Base-by-base conservation (phyloP, 1,139 yeast species). In the Wickerhamiella pararugosa region DNA sequence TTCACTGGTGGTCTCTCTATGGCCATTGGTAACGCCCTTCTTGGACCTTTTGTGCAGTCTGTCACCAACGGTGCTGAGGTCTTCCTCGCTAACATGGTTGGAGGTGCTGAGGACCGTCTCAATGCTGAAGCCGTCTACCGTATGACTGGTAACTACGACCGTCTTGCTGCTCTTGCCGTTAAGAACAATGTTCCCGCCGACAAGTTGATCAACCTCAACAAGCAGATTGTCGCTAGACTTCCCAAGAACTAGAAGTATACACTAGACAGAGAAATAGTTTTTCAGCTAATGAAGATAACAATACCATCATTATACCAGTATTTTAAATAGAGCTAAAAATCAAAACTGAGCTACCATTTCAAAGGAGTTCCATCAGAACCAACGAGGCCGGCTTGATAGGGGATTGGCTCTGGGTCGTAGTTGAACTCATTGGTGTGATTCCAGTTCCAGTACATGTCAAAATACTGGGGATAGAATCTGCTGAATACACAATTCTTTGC, bases 361-460 rank as follows among this genome's bases (percentile, higher is more conserved):
- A 32, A 32, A 9, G 25, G 35, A 25, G 33, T 25, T 31, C 47
- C 51, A 25, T 47, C 35, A 25, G 39, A 25, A 31, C 36, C 38
- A 6, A 48, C 42, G 5, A 43, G 40, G 30, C 49, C 50, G 7
- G 37, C 48, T 42, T 49, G 57, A 49, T 47, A 50, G 7, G 54
- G 47, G 29, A 55, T 37, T 7, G 43, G 34, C n/a, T 50, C 51
- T 8, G 47, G 43, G 36, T 41, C 51, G 40, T 44, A 45, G 45
- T 54, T 48, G 34, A 43, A 47, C 32, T 47, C 47, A 34, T 45
- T 52, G 42, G 59, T 49, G 25, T 43, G 41, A 49, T 59, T 57
- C 51, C 51, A 58, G 47, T 58, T 45, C 62, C 63, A 58, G 53
- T 46, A 60, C 50, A 59, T 54, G 37, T 49, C 43, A 25, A 60